phyloP scores from a whole-genome alignment of 495 filamentous ascomycete species.

The Aspergillus heteromorphus region DNA sequence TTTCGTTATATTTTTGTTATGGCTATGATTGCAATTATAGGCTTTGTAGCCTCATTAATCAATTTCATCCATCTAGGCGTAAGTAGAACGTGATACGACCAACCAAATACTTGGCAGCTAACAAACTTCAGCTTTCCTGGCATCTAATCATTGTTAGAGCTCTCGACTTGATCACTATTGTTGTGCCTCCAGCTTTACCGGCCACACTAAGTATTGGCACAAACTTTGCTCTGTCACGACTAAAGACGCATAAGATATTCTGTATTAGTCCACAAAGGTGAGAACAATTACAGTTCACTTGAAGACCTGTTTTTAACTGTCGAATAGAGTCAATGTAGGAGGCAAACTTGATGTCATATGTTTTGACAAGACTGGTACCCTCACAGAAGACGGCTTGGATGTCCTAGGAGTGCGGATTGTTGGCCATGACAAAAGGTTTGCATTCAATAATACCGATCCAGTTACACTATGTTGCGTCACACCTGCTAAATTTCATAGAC shows the following conservation, averaged over 20 bases:
- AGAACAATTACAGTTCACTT: constrained; percentile 3
- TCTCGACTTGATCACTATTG: constrained; percentile 94
- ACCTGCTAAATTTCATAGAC: constrained; percentile 31
- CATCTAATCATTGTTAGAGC: constrained; percentile 87
- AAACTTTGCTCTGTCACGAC: constrained; percentile 83
- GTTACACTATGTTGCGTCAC: background rate
- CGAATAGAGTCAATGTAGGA: constrained; percentile 77
- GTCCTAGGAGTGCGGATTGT: constrained; percentile 83
- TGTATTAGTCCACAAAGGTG: constrained; percentile 92
- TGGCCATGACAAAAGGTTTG: constrained; percentile 49
- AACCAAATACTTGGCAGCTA: constrained; percentile 9
- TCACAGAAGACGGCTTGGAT: constrained; percentile 96
- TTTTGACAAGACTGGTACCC: constrained; percentile 97
- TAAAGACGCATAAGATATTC: constrained; percentile 86
- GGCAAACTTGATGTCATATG: constrained; percentile 95
- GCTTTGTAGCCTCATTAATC: constrained; percentile 83
- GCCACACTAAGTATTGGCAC: constrained; percentile 95
- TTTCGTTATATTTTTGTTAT: constrained; percentile 98
- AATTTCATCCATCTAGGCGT: constrained; percentile 83
- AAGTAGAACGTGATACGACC: constrained; percentile 24
- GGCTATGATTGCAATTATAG: constrained; percentile 79
- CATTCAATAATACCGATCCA: background rate
- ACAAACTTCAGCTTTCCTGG: constrained; percentile 58
- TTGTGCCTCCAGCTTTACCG: constrained; percentile 94
- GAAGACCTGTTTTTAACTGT: constrained; percentile 5